These are phyloP conservation scores for Ceratocystis ficicola DNA, from an alignment of 2,329 filamentous ascomycete species.

Conservation along the genomic window DNA sequence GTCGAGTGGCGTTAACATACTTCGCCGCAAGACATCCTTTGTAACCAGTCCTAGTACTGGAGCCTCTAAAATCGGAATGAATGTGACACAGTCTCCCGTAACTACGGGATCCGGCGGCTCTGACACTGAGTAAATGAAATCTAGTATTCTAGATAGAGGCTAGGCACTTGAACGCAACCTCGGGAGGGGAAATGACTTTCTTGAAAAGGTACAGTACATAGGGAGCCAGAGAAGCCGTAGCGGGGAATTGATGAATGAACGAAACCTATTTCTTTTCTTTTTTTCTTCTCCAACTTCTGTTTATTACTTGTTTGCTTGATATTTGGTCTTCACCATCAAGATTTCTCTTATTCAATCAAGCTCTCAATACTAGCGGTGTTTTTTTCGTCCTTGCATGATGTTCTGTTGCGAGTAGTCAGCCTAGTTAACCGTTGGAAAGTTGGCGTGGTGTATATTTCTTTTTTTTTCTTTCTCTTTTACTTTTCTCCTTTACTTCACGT, in stretches of 20 bases:
- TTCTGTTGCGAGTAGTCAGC: no score
- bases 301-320: conserved; percentile 3
- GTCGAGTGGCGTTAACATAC: conserved; percentile 24
- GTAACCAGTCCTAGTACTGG: conserved; percentile 32
- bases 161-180: background rate
- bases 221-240: background rate
- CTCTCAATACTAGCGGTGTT: background rate
- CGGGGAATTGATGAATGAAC: conserved; percentile 9
- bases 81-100: conserved; percentile 38
- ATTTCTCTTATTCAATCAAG: background rate
- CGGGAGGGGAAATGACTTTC: background rate
- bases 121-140: conserved; percentile 29
- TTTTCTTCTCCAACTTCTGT: conserved; percentile 9
- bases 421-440: no score
- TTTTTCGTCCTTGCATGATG: background rate
- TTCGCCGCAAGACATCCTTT: conserved; percentile 38
- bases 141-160: background rate
- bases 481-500: background rate
- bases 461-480: background rate
- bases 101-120: conserved; percentile 31
- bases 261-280: conserved; percentile 2
- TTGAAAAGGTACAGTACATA: conserved; percentile 1
- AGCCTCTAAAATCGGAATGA: conserved; percentile 46
- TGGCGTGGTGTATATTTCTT: background rate
- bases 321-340: background rate